phyloP scores from a whole-genome alignment of 78 protist genomes.

The Ministeria vibrans region DNA sequence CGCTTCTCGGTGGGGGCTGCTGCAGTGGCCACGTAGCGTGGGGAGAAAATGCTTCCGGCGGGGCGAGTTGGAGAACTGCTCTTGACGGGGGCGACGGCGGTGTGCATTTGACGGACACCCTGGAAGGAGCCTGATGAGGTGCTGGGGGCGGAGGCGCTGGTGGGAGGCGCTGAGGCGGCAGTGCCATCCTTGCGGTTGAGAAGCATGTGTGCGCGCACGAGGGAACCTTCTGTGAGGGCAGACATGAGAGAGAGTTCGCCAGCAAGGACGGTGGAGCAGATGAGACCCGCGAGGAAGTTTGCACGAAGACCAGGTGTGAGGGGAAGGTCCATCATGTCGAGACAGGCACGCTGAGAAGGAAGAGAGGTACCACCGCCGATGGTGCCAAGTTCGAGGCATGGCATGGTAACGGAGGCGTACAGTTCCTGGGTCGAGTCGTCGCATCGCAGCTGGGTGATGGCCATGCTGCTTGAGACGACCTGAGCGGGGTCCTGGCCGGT shows the following conservation, averaged over 20 bases:
- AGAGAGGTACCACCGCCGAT: conserved; percentile 96
- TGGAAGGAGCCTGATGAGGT: no score
- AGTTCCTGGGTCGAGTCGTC: conserved; percentile 31
- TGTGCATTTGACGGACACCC: no score
- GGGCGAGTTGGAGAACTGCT: no score
- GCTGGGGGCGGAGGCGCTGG: no score
- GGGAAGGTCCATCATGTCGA: conserved; percentile 64
- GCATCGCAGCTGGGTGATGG: conserved; percentile 85
- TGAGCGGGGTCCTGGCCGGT: conserved; percentile 97
- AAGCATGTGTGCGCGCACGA: conserved; percentile 67
- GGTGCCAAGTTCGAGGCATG: conserved; percentile 92
- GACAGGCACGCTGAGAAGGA: conserved; percentile 68
- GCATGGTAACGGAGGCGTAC: conserved; percentile 82
- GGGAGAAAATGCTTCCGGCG: no score
- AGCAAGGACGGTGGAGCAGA: conserved; percentile 80
- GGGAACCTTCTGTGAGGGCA: conserved; percentile 76
- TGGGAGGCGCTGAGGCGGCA: no score
- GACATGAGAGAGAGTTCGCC: conserved; percentile 89
- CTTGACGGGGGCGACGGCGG: no score
- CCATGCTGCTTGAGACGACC: conserved; percentile 80
- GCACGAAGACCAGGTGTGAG: conserved; percentile 55
- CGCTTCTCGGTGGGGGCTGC: no score
- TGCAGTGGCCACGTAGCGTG: no score
- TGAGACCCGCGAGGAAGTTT: conserved; percentile 62
- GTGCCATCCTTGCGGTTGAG: conserved; percentile 71